These are phyloP conservation scores for Hymenotorrendiella dingleyae DNA, from an alignment of 2,329 filamentous ascomycete species.

Conservation along the genomic window DNA sequence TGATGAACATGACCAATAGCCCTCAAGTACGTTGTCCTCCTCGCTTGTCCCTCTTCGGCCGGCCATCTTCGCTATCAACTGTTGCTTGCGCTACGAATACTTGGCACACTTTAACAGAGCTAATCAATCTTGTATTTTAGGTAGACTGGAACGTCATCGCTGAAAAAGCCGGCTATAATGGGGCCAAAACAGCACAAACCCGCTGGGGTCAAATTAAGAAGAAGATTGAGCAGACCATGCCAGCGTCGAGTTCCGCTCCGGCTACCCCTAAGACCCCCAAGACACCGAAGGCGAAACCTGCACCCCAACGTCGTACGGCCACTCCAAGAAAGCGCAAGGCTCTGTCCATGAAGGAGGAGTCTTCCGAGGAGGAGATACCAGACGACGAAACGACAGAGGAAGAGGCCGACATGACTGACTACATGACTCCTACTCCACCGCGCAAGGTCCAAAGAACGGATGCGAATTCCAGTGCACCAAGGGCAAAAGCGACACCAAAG, in stretches of 20 bases:
- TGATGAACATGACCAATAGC: not conserved
- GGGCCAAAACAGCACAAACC: conserved; percentile 39
- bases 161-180: conserved; percentile 39
- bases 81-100: too few species aligned
- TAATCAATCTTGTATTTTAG: not conserved
- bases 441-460: not conserved
- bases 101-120: not conserved
- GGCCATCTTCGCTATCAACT: too few species aligned
- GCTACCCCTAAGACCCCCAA: not conserved
- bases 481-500: not conserved
- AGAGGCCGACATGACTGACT: not conserved
- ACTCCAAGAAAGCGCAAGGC: conserved; percentile 1
- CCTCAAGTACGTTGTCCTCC: not conserved
- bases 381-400: not conserved
- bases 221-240: conserved; percentile 27
- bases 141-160: conserved; percentile 31
- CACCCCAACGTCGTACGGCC: too few species aligned
- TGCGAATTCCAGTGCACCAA: not conserved
- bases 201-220: conserved; percentile 45
- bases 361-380: not conserved
- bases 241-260: too few species aligned
- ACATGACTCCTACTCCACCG: not conserved
- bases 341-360: not conserved
- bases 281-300: not conserved
- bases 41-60: not conserved